These are phyloP conservation scores for Benincasa hispida DNA, from an alignment of 306 rosid species.

Conservation along the genomic window DNA sequence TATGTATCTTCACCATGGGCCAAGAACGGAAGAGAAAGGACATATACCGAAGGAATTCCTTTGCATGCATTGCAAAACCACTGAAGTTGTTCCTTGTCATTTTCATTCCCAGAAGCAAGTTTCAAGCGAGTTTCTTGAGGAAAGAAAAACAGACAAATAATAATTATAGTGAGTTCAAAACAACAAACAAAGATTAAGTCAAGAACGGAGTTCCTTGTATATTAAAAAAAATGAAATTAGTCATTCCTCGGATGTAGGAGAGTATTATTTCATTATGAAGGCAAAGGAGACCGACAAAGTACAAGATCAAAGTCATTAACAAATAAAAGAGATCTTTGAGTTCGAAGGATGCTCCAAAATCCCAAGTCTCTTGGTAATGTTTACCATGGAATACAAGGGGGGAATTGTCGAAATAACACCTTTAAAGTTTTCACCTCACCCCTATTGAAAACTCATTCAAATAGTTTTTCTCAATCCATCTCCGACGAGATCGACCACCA, in stretches of 20 bases:
- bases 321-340: neutral
- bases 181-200: neutral
- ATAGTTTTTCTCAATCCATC: too few species aligned
- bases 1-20: neutral
- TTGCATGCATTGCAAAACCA: slow-evolving; percentile 94
- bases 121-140: slow-evolving; percentile 53
- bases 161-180: slow-evolving; percentile 7
- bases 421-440: too few species aligned
- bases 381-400: neutral
- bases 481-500: too few species aligned
- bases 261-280: neutral
- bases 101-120: slow-evolving; percentile 77
- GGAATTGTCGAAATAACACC: too few species aligned
- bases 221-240: neutral
- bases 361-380: neutral
- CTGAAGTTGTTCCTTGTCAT: slow-evolving; percentile 62
- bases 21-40: neutral
- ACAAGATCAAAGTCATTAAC: neutral
- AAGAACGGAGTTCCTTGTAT: neutral
- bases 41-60: slow-evolving; percentile 80
- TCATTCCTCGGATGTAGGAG: neutral
- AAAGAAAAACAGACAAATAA: neutral
- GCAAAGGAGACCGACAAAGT: neutral
- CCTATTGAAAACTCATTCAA: too few species aligned
- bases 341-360: neutral